phyloP scores from a whole-genome alignment of 768 basidiomycete species.

The Infundibulicybe gibba region DNA sequence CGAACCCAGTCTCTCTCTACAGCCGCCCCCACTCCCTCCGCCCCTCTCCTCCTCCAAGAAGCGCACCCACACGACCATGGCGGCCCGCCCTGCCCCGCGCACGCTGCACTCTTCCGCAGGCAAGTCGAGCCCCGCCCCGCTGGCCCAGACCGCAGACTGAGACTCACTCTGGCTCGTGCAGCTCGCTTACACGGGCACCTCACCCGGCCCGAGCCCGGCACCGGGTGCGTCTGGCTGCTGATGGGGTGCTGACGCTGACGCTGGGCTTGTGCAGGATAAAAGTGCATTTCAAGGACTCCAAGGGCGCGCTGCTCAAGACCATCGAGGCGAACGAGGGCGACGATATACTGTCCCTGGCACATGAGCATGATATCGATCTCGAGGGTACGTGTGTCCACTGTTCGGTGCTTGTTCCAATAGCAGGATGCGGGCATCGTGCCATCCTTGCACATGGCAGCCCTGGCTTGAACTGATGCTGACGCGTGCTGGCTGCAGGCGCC shows the following conservation, averaged over 20 bases:
- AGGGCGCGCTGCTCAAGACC: constrained; percentile 79
- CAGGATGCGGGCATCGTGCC: not conserved
- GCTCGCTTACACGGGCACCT: constrained; percentile 47
- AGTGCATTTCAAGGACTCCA: constrained; percentile 86
- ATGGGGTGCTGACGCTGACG: not conserved
- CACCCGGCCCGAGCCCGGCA: constrained; percentile 62
- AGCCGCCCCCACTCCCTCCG: too few relatives aligned
- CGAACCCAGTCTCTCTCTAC: too few relatives aligned
- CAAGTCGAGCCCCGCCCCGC: too few relatives aligned
- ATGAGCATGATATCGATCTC: constrained; percentile 93
- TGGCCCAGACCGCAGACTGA: too few relatives aligned
- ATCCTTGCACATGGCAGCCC: not conserved
- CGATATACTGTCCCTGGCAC: constrained; percentile 85
- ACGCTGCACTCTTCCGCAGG: too few relatives aligned
- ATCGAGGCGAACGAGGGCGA: constrained; percentile 94
- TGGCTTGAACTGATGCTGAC: too few relatives aligned
- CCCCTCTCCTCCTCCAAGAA: too few relatives aligned
- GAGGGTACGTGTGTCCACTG: constrained; percentile 61
- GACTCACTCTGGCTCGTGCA: not conserved
- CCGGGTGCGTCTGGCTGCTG: constrained; percentile 46
- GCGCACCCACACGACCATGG: too few relatives aligned
- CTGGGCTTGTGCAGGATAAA: constrained; percentile 59
- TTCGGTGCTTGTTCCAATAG: not conserved
- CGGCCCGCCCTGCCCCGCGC: too few relatives aligned
- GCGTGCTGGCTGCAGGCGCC: constrained; percentile 55